Evolutionary conservation across 2,329 filamentous ascomycete genomes (phyloP), one percentile per base, ranked within the genome.

Genomic region (Tolypocladium album): DNA sequence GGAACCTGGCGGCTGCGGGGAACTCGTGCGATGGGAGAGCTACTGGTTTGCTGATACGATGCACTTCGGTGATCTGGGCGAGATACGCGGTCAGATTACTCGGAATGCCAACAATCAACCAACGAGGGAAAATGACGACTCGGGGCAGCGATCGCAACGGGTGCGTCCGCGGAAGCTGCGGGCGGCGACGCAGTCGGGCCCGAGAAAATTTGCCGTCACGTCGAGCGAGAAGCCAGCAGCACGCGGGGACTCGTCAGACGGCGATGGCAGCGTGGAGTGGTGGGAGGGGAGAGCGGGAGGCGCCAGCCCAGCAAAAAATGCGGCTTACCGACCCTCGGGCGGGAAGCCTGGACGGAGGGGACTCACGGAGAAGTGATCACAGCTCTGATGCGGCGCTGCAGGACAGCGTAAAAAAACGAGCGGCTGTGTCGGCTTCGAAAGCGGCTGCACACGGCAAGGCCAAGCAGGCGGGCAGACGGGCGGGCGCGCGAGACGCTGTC

Each of bases 301-400:
- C 45, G 47, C 17, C 45, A 58, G 57, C 45, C n/a, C 43, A 47
- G 43, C 13, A 57, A 62, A 59, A 62, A 58, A 45, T 55, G 53
- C 42, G 61, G 61, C 61, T 60, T 60, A 50, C 45, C 31, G 64
- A 63, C 22, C 22, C 27, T 56, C 40, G 42, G 56, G 60, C 40
- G 57, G 59, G 53, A 50, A 22, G 45, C 59, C 59, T 61, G 61
- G 63, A 56, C 7, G 24, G 58, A 65, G 64, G 64, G 65, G 68
- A 74, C 72, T 72, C 67, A 74, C 72, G 66, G 66, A 70, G 72
- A 75, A 75, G 73, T 71, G 71, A 75, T 75, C 72, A 70, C 73
- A 73, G 72, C 72, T 59, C 58, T 59, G 57, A 39, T 20, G 24
- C 31, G 57, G 57, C 60, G 62, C 64, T 59, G 45, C 58, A 58